phyloP scores from a whole-genome alignment of 805 yeast genomes.

The Barnettozyma californica region DNA sequence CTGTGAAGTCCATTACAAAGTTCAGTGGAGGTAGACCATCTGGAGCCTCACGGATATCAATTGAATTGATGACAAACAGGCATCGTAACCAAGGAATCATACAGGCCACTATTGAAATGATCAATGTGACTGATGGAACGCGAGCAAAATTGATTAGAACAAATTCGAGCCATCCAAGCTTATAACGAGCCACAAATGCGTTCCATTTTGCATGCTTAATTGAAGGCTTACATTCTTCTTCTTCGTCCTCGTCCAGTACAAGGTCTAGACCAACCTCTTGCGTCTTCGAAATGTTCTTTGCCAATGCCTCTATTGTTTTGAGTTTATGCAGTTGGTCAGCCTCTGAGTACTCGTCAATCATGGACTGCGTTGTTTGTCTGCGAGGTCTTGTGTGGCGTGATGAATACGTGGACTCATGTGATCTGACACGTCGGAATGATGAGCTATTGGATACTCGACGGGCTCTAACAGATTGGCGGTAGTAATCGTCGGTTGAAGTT shows the following conservation, averaged over 20 bases:
- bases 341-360: constrained; percentile 23
- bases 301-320: constrained; percentile 12
- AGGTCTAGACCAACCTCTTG: constrained; percentile 20
- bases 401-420: not conserved
- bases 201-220: constrained; percentile 9
- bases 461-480: not conserved
- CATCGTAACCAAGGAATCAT: constrained; percentile 88
- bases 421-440: not conserved
- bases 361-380: constrained; percentile 14
- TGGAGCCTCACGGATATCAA: constrained; percentile 68
- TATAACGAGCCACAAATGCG: constrained; percentile 23
- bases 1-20: constrained; percentile 74
- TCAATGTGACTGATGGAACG: constrained; percentile 70
- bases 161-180: constrained; percentile 31
- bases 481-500: not conserved
- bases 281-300: constrained; percentile 16
- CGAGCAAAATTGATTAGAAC: constrained; percentile 48
- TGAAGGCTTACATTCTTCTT: not conserved
- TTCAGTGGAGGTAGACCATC: constrained; percentile 80
- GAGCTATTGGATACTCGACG: not conserved
- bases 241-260: not conserved
- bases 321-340: constrained; percentile 16
- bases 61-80: constrained; percentile 49
- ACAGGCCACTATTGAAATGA: constrained; percentile 58
- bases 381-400: not conserved